Evolutionary conservation across 768 basidiomycete species (phyloP).

Genomic region (Xerocomus potaroensis): DNA sequence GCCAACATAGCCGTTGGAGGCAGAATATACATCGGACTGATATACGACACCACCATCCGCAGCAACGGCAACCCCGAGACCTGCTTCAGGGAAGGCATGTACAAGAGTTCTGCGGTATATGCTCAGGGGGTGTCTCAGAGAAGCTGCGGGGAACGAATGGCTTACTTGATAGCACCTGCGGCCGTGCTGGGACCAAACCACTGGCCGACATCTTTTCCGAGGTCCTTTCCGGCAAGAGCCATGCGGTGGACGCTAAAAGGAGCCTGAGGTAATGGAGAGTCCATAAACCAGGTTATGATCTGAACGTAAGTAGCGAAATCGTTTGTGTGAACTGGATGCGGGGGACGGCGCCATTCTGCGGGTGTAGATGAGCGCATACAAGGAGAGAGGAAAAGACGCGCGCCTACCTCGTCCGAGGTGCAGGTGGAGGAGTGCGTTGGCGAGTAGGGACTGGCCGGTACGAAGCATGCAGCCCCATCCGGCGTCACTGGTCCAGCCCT

Average conservation of each 20-base stretch:
- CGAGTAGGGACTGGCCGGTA: slow-evolving; percentile 81
- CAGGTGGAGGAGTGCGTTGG: slow-evolving; percentile 70
- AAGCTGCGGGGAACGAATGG: slow-evolving; percentile 1
- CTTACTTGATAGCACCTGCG: slow-evolving; percentile 91
- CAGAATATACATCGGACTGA: slow-evolving; percentile 80
- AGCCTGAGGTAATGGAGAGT: slow-evolving; percentile 75
- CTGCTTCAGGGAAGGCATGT: slow-evolving; percentile 72
- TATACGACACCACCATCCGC: slow-evolving; percentile 79
- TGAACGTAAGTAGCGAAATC: slow-evolving; percentile 86
- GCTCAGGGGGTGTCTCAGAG: slow-evolving; percentile 6
- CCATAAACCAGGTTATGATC: slow-evolving; percentile 92
- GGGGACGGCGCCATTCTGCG: slow-evolving; percentile 82
- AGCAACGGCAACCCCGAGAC: slow-evolving; percentile 77
- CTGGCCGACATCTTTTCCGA: slow-evolving; percentile 92
- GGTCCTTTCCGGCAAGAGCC: slow-evolving; percentile 90
- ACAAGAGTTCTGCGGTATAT: slow-evolving; percentile 59
- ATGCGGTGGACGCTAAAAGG: slow-evolving; percentile 97
- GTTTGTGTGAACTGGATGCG: slow-evolving; percentile 50
- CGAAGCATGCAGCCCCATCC: slow-evolving; percentile 94
- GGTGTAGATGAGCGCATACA: slow-evolving; percentile 7
- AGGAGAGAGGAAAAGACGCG: slow-evolving; percentile 4
- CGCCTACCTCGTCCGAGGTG: slow-evolving; percentile 69
- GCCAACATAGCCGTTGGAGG: slow-evolving; percentile 43
- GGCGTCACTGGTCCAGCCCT: slow-evolving; percentile 78
- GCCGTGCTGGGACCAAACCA: slow-evolving; percentile 99